A percentile compares a stretch with the other conserved stretches of the same genome.
Conservation (phyloP, 2,329 filamentous ascomycete genomes). For the Verruconis gallopava region DNA sequence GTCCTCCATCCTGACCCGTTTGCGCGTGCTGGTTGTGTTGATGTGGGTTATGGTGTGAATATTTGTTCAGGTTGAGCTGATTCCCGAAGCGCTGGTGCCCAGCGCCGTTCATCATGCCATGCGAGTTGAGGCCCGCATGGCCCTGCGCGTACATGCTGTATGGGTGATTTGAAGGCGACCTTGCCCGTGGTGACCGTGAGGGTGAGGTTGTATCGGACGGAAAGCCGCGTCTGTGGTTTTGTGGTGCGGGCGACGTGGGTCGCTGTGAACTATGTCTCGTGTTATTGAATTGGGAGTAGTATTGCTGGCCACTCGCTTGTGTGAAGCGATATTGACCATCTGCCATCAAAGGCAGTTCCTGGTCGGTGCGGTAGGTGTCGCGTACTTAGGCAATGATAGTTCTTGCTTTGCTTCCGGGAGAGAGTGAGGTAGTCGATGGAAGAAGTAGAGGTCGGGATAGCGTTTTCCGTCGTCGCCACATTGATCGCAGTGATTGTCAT, state of each 20-base stretch:
- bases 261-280: slow-evolving; percentile 4
- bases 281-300: slow-evolving; percentile 39
- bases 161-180: slow-evolving; percentile 32
- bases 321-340: slow-evolving; percentile 52
- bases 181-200: slow-evolving; percentile 42
- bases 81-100: slow-evolving; percentile 43
- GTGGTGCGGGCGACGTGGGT: slow-evolving; percentile 4
- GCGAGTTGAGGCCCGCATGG: slow-evolving; percentile 48
- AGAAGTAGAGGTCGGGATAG: not conserved
- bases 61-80: slow-evolving; percentile 55
- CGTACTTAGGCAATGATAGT: no score
- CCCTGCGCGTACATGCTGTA: slow-evolving; percentile 61
- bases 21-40: slow-evolving; percentile 34
- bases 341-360: slow-evolving; percentile 45
- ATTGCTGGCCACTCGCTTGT: slow-evolving; percentile 48
- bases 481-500: slow-evolving; percentile 1
- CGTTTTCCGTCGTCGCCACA: slow-evolving; percentile 8
- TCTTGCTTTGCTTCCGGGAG: no score
- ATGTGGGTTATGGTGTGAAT: slow-evolving; percentile 41
- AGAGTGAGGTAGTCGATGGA: no score
- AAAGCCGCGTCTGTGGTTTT: not conserved
- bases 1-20: slow-evolving; percentile 47
- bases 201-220: slow-evolving; percentile 41
- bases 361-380: not conserved
- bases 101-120: slow-evolving; percentile 56